A percentile compares a stretch with the other conserved stretches of the same genome.
Evolutionary conservation across 805 yeast genomes (phyloP).

Genomic region (Ogataea saltuana): DNA sequence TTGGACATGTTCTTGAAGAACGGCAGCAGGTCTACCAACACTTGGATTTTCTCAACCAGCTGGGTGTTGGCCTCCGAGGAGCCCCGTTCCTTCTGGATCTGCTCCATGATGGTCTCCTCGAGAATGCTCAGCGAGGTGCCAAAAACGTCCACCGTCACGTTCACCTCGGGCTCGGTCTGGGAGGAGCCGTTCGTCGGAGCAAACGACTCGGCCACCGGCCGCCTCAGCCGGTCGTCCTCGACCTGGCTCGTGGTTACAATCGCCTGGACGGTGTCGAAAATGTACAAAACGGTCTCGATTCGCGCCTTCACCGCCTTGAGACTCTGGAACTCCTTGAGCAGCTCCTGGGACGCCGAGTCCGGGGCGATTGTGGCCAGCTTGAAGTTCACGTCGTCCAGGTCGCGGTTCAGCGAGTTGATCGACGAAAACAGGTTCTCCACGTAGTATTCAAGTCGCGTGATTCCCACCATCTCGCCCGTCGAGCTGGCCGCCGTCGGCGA

Average conservation of each 20-base stretch:
- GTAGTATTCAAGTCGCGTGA: slow-evolving; percentile 66
- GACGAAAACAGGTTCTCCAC: slow-evolving; percentile 60
- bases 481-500: slow-evolving; percentile 6
- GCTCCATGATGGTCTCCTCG: slow-evolving; percentile 46
- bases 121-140: slow-evolving; percentile 44
- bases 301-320: slow-evolving; percentile 48
- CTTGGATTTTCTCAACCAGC: slow-evolving; percentile 44
- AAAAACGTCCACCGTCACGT: slow-evolving; percentile 31
- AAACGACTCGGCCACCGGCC: neutral
- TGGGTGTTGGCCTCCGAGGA: slow-evolving; percentile 35
- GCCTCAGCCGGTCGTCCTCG: slow-evolving; percentile 16
- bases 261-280: slow-evolving; percentile 46
- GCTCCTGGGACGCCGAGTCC: slow-evolving; percentile 14
- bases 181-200: slow-evolving; percentile 16
- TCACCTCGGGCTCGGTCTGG: slow-evolving; percentile 6
- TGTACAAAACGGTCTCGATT: slow-evolving; percentile 45
- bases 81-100: slow-evolving; percentile 36
- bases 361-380: slow-evolving; percentile 23
- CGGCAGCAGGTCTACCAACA: slow-evolving; percentile 49
- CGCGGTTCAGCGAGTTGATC: slow-evolving; percentile 54
- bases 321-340: slow-evolving; percentile 41
- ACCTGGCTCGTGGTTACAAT: slow-evolving; percentile 37
- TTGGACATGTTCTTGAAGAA: slow-evolving; percentile 53
- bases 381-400: slow-evolving; percentile 38
- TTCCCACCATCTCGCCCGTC: slow-evolving; percentile 33